Evolutionary conservation across 139 green algal genomes (phyloP), one percentile per base, ranked within the genome.

Genomic region (Chlamydomonas sp.): DNA sequence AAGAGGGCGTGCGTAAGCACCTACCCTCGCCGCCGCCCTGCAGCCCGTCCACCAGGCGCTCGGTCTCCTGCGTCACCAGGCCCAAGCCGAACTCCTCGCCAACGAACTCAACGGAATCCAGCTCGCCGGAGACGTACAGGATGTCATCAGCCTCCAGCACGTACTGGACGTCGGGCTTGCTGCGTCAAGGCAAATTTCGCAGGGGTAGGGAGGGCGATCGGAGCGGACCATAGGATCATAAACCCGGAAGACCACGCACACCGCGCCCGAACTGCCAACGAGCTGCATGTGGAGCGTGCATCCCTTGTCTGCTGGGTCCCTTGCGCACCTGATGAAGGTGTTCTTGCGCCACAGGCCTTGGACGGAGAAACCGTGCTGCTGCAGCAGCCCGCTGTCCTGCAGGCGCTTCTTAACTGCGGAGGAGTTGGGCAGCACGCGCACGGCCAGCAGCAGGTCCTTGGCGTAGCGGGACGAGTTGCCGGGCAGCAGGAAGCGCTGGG

Each of bases 101-200:
- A 1, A 88, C 75, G 15, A 83, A 88, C 75, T 88, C 84, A 7
- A 88, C 75, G 15, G 78, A 75, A 16, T 92, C 87, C 2, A 93
- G 16, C 84, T 93, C 94, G 80, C 95, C 96, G 18, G 94, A 90
- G 87, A 97, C 97, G 90, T 95, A 97, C n/a, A 98, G 92, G 0
- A 95, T 77, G 85, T 98, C 96, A 6, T 89, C 95, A 2, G 76
- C 79, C 76, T 95, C 68, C 31, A 96, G 84, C 57, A 93, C 75
- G 12, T 71, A 79, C 20, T 63, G 68, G 61, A n/a, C 20, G 61
- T 86, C 82, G 10, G 80, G 80, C 58, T 71, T 86, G 18, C 68
- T 77, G 66, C 10, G 68, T 0, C 0, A 49, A 49, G 31, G 31
- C 31, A 49, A 49, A 49, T 49, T 49, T 49, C 31, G 31, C 31